phyloP scores from a whole-genome alignment of 2,329 filamentous ascomycete species.

The Mariannaea elegans region DNA sequence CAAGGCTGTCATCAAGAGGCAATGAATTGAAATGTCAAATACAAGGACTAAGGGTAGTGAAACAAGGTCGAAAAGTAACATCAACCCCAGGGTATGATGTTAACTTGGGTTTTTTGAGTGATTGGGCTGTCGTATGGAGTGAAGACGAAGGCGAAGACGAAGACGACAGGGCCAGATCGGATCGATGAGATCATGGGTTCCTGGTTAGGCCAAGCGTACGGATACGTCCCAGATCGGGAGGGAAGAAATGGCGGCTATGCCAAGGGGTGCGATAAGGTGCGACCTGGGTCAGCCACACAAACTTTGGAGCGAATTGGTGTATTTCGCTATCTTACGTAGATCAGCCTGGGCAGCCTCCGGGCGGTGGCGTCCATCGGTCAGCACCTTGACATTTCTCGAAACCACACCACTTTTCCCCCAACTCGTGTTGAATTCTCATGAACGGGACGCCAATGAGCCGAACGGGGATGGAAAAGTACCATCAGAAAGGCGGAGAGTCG shows the following conservation, averaged over 20 bases:
- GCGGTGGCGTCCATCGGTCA: conserved; percentile 19
- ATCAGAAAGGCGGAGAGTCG: conserved; percentile 9
- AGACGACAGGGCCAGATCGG: conserved; percentile 12
- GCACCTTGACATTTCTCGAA: conserved; percentile 22
- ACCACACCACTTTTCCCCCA: conserved; percentile 32
- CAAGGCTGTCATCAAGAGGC: neutral
- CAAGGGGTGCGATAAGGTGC: conserved; percentile 1
- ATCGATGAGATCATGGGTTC: conserved; percentile 26
- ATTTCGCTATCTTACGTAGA: conserved; percentile 8
- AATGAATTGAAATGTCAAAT: conserved; percentile 10
- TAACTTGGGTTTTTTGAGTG: neutral
- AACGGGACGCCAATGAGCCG: conserved; percentile 30
- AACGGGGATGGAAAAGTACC: conserved; percentile 14
- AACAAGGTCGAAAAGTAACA: conserved; percentile 1
- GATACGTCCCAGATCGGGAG: neutral
- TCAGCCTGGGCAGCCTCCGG: neutral
- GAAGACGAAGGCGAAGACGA: conserved; percentile 25
- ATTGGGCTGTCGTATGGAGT: neutral
- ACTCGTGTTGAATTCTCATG: conserved; percentile 7
- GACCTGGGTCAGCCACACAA: conserved; percentile 4
- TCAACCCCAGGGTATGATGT: neutral
- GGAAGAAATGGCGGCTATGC: neutral
- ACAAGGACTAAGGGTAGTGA: conserved; percentile 1
- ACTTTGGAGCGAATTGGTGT: neutral
- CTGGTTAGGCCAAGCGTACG: neutral